phyloP scores from a whole-genome alignment of 2,329 filamentous ascomycete genomes.

The Neodidymelliopsis sp. region DNA sequence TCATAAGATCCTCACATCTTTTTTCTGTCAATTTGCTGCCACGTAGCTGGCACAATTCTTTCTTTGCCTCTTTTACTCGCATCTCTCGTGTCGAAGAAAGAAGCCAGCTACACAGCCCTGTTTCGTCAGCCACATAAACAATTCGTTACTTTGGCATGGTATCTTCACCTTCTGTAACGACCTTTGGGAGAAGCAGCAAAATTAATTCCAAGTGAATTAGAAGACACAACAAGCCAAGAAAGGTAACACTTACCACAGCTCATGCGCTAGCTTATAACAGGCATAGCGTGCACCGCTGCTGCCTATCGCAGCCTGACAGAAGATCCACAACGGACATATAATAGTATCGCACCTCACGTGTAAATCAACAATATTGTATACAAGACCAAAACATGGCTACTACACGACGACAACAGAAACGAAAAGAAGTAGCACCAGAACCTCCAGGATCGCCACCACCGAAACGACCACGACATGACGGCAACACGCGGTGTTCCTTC shows the following conservation, averaged over 20 bases:
- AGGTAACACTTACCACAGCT: not conserved
- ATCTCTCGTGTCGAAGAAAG: too few species aligned
- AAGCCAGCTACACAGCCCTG: too few species aligned
- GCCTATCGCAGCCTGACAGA: not conserved
- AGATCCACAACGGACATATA: not conserved
- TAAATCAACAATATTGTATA: not conserved
- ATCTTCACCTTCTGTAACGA: too few species aligned
- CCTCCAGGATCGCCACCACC: not conserved
- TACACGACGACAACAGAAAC: not conserved
- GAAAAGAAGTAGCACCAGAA: not conserved
- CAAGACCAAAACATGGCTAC: not conserved
- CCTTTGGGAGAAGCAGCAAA: too few species aligned
- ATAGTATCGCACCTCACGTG: not conserved
- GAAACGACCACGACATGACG: not conserved
- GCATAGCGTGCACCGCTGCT: not conserved
- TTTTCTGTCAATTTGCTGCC: too few species aligned
- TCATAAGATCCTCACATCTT: too few species aligned
- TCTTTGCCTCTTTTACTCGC: too few species aligned
- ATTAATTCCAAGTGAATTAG: too few species aligned
- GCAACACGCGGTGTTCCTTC: conserved; percentile 4
- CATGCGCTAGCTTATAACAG: not conserved
- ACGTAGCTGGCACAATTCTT: too few species aligned
- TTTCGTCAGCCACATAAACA: too few species aligned
- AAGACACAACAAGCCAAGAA: too few species aligned
- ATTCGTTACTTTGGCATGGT: too few species aligned